These are phyloP conservation scores for Centrapalus pauciflorus DNA, from an alignment of 129 eudicot species.

Conservation along the genomic window DNA sequence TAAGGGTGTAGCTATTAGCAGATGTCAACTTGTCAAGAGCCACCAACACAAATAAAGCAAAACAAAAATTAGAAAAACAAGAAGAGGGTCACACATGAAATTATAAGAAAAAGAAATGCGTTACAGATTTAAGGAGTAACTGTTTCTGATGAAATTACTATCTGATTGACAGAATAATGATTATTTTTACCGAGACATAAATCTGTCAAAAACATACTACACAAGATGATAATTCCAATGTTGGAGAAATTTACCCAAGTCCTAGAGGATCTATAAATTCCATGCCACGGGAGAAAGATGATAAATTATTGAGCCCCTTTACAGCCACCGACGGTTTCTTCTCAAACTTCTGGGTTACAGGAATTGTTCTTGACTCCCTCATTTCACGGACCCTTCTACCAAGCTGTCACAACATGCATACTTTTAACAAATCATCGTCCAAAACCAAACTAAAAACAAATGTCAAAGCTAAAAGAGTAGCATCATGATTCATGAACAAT, in stretches of 20 bases:
- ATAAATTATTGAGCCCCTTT: slow-evolving; percentile 60
- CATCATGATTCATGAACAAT: slow-evolving; percentile 8
- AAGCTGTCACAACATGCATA: slow-evolving; percentile 55
- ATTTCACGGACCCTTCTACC: slow-evolving; percentile 95
- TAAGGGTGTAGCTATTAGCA: neutral
- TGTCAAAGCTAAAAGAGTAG: slow-evolving; percentile 2
- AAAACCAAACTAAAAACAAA: neutral
- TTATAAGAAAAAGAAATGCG: neutral
- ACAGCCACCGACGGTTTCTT: slow-evolving; percentile 48
- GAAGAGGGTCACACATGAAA: neutral
- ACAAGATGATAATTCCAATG: neutral
- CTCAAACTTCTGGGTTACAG: slow-evolving; percentile 53
- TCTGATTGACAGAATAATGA: too few relatives aligned
- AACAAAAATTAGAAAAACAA: neutral
- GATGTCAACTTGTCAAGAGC: slow-evolving; percentile 1
- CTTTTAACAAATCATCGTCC: neutral
- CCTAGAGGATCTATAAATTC: slow-evolving; percentile 95
- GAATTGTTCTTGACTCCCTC: slow-evolving; percentile 82
- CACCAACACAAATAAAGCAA: neutral
- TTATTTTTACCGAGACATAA: neutral
- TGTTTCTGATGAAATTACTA: too few relatives aligned
- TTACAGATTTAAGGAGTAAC: neutral
- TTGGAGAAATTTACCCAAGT: slow-evolving; percentile 62
- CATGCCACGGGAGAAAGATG: slow-evolving; percentile 85
- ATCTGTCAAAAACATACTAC: neutral